Evolutionary conservation across 257 asterid genomes (phyloP).

Genomic region (Ilex aquifolium): DNA sequence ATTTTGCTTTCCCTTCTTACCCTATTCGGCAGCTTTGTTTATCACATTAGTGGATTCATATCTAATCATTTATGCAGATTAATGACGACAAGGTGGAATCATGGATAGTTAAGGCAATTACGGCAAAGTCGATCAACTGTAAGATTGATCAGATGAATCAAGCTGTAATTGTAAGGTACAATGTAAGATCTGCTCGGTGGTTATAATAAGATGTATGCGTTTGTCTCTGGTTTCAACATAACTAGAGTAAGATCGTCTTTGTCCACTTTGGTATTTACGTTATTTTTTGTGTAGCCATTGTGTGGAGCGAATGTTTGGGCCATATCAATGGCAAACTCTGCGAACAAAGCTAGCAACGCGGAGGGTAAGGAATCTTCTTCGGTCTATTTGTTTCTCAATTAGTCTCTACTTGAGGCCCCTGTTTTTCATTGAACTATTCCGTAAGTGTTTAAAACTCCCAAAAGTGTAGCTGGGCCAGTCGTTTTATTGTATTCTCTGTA

Average conservation of each 20-base stretch:
- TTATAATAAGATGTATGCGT: neutral
- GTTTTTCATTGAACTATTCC: neutral
- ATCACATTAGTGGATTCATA: neutral
- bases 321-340: slow-evolving; percentile 64
- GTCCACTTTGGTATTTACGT: neutral
- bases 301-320: slow-evolving; percentile 71
- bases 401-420: neutral
- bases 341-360: slow-evolving; percentile 71
- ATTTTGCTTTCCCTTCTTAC: neutral
- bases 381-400: neutral
- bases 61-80: slow-evolving; percentile 35
- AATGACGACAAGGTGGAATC: slow-evolving; percentile 73
- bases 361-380: slow-evolving; percentile 49
- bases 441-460: neutral
- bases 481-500: neutral
- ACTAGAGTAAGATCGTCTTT: neutral
- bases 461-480: neutral
- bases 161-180: slow-evolving; percentile 70
- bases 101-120: slow-evolving; percentile 91
- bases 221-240: neutral
- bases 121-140: slow-evolving; percentile 75
- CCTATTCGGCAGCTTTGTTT: neutral
- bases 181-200: neutral
- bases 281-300: slow-evolving; percentile 46
- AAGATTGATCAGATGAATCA: slow-evolving; percentile 92